phyloP scores from a whole-genome alignment of 768 basidiomycete genomes.

The Porpolomopsis calyptriformis region DNA sequence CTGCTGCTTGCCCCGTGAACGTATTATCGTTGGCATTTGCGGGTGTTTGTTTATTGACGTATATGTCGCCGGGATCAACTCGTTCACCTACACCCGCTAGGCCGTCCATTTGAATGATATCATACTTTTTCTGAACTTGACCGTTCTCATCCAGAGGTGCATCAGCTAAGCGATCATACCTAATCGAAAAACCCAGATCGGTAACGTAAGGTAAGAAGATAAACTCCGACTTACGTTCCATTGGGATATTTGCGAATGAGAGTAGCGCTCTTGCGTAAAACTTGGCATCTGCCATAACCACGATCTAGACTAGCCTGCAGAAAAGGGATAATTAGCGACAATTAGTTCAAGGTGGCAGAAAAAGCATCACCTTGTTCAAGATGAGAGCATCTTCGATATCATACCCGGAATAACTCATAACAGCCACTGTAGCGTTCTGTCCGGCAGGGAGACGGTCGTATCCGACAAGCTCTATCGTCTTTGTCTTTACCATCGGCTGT shows the following conservation, averaged over 20 bases:
- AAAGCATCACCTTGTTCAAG: slow-evolving; percentile 63
- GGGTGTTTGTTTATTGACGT: slow-evolving; percentile 95
- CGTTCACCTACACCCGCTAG: slow-evolving; percentile 92
- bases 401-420: slow-evolving; percentile 99
- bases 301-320: slow-evolving; percentile 86
- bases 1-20: slow-evolving; percentile 72
- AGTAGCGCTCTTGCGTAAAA: slow-evolving; percentile 89
- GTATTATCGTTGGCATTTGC: slow-evolving; percentile 88
- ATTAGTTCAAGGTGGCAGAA: background rate
- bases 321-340: slow-evolving; percentile 5
- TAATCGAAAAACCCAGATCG: slow-evolving; percentile 18
- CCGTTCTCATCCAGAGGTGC: slow-evolving; percentile 82
- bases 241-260: slow-evolving; percentile 95
- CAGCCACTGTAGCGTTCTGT: slow-evolving; percentile 95
- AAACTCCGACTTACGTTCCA: slow-evolving; percentile 63
- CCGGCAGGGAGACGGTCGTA: slow-evolving; percentile 96
- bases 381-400: slow-evolving; percentile 99
- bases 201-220: background rate
- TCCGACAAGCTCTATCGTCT: slow-evolving; percentile 93
- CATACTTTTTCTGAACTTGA: slow-evolving; percentile 70
- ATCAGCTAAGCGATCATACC: slow-evolving; percentile 90
- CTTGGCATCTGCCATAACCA: slow-evolving; percentile 96
- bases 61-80: slow-evolving; percentile 86
- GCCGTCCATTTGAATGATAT: slow-evolving; percentile 86
- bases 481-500: slow-evolving; percentile 98